These are phyloP conservation scores for Exophiala mesophila DNA, from an alignment of 2,329 filamentous ascomycete species.

Conservation along the genomic window DNA sequence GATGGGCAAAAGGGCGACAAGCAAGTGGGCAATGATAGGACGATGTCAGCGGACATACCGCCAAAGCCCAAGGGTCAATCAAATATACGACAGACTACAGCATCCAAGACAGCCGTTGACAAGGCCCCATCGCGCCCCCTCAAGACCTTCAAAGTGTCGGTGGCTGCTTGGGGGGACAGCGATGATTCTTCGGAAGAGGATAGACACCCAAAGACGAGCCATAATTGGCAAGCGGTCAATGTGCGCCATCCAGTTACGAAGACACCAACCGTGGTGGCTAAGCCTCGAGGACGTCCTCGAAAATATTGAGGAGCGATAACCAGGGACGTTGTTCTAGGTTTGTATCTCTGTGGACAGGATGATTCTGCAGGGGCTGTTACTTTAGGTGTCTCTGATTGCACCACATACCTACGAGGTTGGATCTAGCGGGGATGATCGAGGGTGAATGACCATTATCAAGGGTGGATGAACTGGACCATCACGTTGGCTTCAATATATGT, in stretches of 20 bases:
- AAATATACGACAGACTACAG: not conserved
- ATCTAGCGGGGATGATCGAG: too few species aligned
- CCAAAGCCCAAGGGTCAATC: not conserved
- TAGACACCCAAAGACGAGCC: not conserved
- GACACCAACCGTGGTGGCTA: not conserved
- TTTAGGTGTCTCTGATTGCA: too few species aligned
- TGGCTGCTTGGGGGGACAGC: conserved; percentile 23
- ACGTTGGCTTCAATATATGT: too few species aligned
- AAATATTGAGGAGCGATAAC: too few species aligned
- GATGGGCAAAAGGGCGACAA: not conserved
- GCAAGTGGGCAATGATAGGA: not conserved
- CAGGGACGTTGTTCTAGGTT: too few species aligned
- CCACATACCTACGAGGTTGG: too few species aligned
- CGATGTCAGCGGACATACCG: not conserved
- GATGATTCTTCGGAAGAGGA: conserved; percentile 20
- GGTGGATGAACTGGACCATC: too few species aligned
- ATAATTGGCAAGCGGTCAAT: conserved; percentile 12
- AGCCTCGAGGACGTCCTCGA: conserved; percentile 13
- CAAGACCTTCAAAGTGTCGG: conserved; percentile 13
- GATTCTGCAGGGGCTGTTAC: too few species aligned
- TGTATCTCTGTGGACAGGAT: too few species aligned
- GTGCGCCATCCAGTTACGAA: not conserved
- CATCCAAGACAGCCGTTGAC: not conserved
- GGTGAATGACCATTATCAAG: too few species aligned
- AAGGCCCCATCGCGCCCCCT: not conserved